Base-by-base conservation (phyloP, 805 yeast species). In the Pichia insulana region DNA sequence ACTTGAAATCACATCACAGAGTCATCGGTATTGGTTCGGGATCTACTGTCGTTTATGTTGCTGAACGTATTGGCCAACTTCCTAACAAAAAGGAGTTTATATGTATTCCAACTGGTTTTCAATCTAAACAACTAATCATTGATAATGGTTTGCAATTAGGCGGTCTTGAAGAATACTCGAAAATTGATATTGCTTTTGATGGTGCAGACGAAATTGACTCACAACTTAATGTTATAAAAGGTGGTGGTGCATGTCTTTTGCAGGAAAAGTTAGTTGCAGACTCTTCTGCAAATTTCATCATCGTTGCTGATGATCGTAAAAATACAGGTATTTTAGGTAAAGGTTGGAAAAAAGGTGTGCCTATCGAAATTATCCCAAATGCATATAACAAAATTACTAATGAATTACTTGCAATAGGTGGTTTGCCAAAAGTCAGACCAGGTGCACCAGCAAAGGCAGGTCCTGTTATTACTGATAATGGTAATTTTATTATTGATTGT, bases 191-290 rank as follows among this genome's bases (percentile, higher is more conserved):
- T 53, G 96, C 96, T 2, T 92, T 92, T 60, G 99, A 92, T 62
- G 99, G 99, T 36, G 97, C 98, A 2, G 99, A 92, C 63, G 98
- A 92, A 64, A 89, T 89, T 44, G 98, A 90, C 62, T 58, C 75
- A 4, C 58, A 71, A 17, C 70, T 92, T 53, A 85, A 88, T 58
- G 79, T 89, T 55, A 92, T 92, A 61, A 92, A 92, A 65, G 99
- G 99, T 51, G 99, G 99, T 38, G 99, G 99, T 34, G 99, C 97
- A 2, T 92, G 99, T 63, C 70, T 88, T 49, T 82, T 92, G 67
- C 98, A 90, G 67, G 99, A 92, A 62, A 92, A 92, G 65, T 71
- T 92, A 41, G 96, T 92, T 12, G 96, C 96, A 15, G 73, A 76
- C 43, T 77, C 86, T 47, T 78, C 96, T 3, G 67, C 74, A 45